Evolutionary conservation across 2,329 filamentous ascomycete genomes (phyloP), one percentile per base, ranked within the genome.

Genomic region (Diaporthe citrichinensis): DNA sequence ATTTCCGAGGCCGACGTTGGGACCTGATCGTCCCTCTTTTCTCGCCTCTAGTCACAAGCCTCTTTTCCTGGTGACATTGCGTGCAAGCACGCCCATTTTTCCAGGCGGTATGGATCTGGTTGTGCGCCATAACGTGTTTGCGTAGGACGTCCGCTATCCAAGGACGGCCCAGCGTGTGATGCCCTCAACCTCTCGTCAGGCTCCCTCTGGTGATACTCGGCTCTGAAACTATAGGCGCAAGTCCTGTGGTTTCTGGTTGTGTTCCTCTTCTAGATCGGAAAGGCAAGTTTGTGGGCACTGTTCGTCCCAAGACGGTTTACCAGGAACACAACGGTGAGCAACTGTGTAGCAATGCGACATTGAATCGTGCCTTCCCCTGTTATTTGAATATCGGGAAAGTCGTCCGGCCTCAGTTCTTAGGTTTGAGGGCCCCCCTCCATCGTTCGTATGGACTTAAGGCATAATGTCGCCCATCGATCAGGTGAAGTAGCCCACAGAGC

Each of bases 91-190:
- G 39, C n/a, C 31, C 20, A 51, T n/a, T 15, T 5, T 25, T 20
- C 17, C 23, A 28, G 31, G 49, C 23, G 31, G 10, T 12, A 51
- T 51, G 41, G 36, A 61, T 23, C 28, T 62, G 46, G 61, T 53
- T 73, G 74, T 73, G 71, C 28, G 62, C 58, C 55, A 59, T 67
- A 36, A 51, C 12, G 49, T 76, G 74, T 39, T 71, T 71, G 44
- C 49, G 46, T 55, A 41, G 65, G 31, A 55, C 65, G 49, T 34
- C 44, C 65, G 14, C 49, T 25, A 12, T 51, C 23, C 12, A 17
- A 36, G 62, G 62, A 68, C 46, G 46, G 46, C 15, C 46, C 59
- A 46, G 41, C n/a, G 39, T 46, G 39, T 46, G 39, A 31, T 31
- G 61, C 7, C 62, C 23, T 39, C 46, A 53, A 23, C 62, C 46